Base-by-base conservation (phyloP, 192 early-diverging fungal species). In the Linnemannia zychae region DNA sequence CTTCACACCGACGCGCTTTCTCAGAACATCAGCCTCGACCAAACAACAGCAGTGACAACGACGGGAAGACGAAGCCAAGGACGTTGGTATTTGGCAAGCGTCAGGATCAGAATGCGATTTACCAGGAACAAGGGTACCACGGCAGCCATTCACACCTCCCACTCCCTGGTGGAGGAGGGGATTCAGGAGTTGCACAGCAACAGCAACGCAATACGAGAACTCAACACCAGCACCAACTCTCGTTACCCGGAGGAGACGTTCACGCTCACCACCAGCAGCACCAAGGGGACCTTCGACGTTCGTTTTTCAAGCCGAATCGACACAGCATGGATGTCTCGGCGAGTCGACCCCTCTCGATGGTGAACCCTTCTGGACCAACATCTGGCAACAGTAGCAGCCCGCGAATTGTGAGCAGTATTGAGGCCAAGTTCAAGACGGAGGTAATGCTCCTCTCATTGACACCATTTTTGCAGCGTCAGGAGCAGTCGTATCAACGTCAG, bases 341-440 rank as follows among this genome's bases (percentile, higher is more conserved):
- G 40, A 28, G 71, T 18, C 48, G 71, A 34, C 20, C 48, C 7
- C 9, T 31, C 5, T 31, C 24, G 48, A 18, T 31, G 31, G 24
- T 52, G 3, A 40, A 28, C 33, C 71, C n/a, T 50, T 57, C 18
- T 18, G n/a, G 49, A 22, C 33, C 74, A 22, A 65, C 28, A 1
- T 15, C 28, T 44, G 44, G 65, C 60, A 72, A 40, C 20, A 48
- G 20, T 68, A 69, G 57, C 4, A 71, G n/a, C 11, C 37, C 82
- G 13, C 49, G 76, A 12, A 79, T 85, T 15, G 67, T 85, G 4
- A 85, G 75, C 38, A 85, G 67, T 7, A 52, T 85, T 24, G 83
- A 85, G 44, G 72, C 77, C 7, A 79, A 79, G 63, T 85, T 79
- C 72, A 85, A 85, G 53, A 76, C 77, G 0, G 83, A 85, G 48